Base-by-base conservation (phyloP, 176 grass and related monocot genomes). In the Olyra latifolia region DNA sequence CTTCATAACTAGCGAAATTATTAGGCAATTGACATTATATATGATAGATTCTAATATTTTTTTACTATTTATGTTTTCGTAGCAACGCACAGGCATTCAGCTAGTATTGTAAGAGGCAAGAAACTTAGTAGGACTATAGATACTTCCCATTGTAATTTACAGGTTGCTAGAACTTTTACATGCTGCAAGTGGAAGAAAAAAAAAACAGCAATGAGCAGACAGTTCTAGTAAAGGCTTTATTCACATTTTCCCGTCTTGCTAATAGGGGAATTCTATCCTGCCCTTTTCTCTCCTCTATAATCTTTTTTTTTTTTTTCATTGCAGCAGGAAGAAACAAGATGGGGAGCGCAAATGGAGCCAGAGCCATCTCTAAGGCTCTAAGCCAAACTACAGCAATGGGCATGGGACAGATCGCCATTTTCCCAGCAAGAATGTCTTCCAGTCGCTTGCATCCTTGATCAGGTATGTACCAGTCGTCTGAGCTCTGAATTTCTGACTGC, bases 401-500 rank as follows among this genome's bases (percentile, higher is more conserved):
- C 48, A 44, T 32, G 54, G 24, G 6, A 10, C 0, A 13, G 9
- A 10, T 20, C 0, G 54, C 35, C 55, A 77, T 63, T 82, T 82
- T 53, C 32, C 44, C 62, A 62, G 53, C 29, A 44, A 58, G 17
- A 87, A 67, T 58, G 3, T 52, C 16, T 71, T 8, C n/a, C 4
- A 11, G 49, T 65, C 32, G 58, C 58, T 19, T 60, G 44, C 69
- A 32, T 64, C 32, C 4, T 16, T 11, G 49, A 39, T 25, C 66
- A 66, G 65, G 17, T 25, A 35, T 14, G 45, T 17, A 38, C 39
- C 68, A 9, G 0, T 28, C 16, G 32, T 74, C 56, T 16, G 7
- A 45, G 32, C 28, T 77, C 66, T 38, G 49, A 62, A 62, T 77
- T 47, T 80, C 47, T 50, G 41, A 55, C n/a, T 57, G 69, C 4